phyloP scores from a whole-genome alignment of 495 filamentous ascomycete species.

The Aspergillus bridgeri region DNA sequence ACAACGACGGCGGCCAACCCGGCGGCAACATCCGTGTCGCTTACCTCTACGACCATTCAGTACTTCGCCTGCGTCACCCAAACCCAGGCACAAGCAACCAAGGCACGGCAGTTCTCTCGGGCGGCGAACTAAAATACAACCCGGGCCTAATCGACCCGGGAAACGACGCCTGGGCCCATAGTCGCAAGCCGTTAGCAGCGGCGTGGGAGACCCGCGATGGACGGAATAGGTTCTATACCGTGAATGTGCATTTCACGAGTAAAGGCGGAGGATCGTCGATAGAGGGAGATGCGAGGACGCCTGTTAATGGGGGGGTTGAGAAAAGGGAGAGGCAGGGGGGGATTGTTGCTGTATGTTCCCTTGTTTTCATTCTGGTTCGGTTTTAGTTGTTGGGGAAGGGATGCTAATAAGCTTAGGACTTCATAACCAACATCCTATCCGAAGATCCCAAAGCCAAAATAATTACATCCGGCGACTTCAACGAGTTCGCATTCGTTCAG shows the following conservation, averaged over 20 bases:
- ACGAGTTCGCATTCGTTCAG: conserved; percentile 57
- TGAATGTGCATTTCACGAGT: conserved; percentile 56
- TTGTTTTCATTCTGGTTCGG: background rate
- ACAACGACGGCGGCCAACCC: conserved; percentile 53
- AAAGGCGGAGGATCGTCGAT: conserved; percentile 56
- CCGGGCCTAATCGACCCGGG: conserved; percentile 56
- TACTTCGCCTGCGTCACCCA: conserved; percentile 46
- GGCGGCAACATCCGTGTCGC: conserved; percentile 64
- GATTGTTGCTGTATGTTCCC: conserved; percentile 42
- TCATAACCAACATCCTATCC: conserved; percentile 40
- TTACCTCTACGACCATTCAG: conserved; percentile 54
- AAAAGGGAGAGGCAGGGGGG: conserved; percentile 45
- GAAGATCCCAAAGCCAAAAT: conserved; percentile 41
- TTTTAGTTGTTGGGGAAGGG: too few relatives aligned
- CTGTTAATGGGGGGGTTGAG: conserved; percentile 54
- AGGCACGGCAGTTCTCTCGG: conserved; percentile 46
- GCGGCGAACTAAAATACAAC: conserved; percentile 51
- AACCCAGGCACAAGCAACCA: conserved; percentile 41
- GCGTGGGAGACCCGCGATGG: conserved; percentile 49
- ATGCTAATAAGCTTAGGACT: conserved; percentile 17
- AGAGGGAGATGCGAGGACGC: conserved; percentile 57
- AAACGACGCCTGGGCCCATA: conserved; percentile 49
- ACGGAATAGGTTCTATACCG: conserved; percentile 49
- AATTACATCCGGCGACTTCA: conserved; percentile 56
- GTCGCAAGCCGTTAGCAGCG: conserved; percentile 57